phyloP scores from a whole-genome alignment of 139 green algal genomes.

The Marvania coccoides region DNA sequence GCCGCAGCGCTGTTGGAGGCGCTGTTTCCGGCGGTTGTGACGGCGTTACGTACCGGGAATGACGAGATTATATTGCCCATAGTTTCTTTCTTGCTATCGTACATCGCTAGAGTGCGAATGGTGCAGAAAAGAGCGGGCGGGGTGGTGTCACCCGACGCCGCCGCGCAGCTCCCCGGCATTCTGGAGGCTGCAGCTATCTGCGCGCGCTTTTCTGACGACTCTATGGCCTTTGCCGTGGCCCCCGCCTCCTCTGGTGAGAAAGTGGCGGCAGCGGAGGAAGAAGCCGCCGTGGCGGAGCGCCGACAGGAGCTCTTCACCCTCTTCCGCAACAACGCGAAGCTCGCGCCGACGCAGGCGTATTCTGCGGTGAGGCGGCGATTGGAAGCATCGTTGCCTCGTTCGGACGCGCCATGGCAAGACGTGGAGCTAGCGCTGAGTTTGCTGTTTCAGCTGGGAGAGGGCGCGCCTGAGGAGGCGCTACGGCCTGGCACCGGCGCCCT shows the following conservation, averaged over 20 bases:
- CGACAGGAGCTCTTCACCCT: conserved; percentile 75
- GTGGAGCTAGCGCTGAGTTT: conserved; percentile 64
- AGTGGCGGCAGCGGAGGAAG: conserved; percentile 56
- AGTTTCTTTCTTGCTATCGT: conserved; percentile 67
- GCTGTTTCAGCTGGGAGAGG: conserved; percentile 81
- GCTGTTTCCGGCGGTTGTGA: conserved; percentile 43
- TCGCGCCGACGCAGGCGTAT: conserved; percentile 36
- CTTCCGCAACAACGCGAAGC: conserved; percentile 67
- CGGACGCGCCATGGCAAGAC: conserved; percentile 42
- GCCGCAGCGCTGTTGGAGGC: conserved; percentile 34
- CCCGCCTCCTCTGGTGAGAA: conserved; percentile 9
- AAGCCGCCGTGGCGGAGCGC: conserved; percentile 44
- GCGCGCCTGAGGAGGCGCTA: conserved; percentile 53
- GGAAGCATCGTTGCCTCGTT: conserved; percentile 5
- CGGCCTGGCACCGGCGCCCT: conserved; percentile 52
- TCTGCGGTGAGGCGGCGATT: conserved; percentile 48
- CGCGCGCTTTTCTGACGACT: conserved; percentile 29
- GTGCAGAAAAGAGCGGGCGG: conserved; percentile 22
- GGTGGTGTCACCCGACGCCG: conserved; percentile 18
- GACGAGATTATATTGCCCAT: conserved; percentile 61
- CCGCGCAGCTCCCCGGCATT: conserved; percentile 43
- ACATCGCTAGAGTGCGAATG: conserved; percentile 51
- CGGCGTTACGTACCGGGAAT: conserved; percentile 13
- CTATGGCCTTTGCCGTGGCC: conserved; percentile 11
- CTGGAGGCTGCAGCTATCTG: conserved; percentile 21